A percentile compares a stretch with the other conserved stretches of the same genome.
These are phyloP conservation scores for Chrysanthemum lavandulifolium DNA, from an alignment of 129 eudicot species.

Conservation along the genomic window DNA sequence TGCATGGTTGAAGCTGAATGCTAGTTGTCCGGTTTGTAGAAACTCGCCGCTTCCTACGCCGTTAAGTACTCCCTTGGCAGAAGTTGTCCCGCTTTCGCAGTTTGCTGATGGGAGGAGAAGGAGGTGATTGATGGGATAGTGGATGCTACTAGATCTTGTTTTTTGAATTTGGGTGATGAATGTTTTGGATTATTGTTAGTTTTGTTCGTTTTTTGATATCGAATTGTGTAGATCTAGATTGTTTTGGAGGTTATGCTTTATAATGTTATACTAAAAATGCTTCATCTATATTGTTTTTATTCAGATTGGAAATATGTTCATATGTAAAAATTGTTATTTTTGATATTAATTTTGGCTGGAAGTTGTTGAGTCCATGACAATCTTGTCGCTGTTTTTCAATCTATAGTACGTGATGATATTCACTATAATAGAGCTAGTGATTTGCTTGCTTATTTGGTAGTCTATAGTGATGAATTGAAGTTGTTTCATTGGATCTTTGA, in stretches of 20 bases:
- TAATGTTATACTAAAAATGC: not conserved
- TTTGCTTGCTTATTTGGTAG: slow-evolving; percentile 11
- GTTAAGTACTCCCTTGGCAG: slow-evolving; percentile 81
- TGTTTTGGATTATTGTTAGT: not conserved
- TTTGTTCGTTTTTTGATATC: slow-evolving; percentile 12
- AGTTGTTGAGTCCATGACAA: not conserved
- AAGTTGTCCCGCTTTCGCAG: slow-evolving; percentile 83
- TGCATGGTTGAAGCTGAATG: slow-evolving; percentile 87
- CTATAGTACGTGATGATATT: not conserved
- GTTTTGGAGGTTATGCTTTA: slow-evolving; percentile 14
- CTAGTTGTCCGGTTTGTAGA: slow-evolving; percentile 92
- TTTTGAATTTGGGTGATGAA: slow-evolving; percentile 8
- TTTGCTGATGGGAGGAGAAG: slow-evolving; percentile 66
- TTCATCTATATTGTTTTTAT: not conserved
- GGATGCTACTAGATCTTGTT: not conserved
- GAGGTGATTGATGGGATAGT: slow-evolving; percentile 12
- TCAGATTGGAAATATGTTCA: not conserved
- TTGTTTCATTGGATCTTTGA: not conserved
- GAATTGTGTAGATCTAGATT: slow-evolving; percentile 24
- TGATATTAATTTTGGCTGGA: not conserved
- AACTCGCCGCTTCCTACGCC: slow-evolving; percentile 97
- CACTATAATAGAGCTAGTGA: not conserved
- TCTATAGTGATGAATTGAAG: not conserved
- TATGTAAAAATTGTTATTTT: not conserved
- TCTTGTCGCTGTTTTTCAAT: not conserved